Percentiles rank a stretch among this genome's conserved stretches.
Evolutionary conservation across 2,329 filamentous ascomycete species (phyloP).

Genomic region (Cercospora brassicicola): DNA sequence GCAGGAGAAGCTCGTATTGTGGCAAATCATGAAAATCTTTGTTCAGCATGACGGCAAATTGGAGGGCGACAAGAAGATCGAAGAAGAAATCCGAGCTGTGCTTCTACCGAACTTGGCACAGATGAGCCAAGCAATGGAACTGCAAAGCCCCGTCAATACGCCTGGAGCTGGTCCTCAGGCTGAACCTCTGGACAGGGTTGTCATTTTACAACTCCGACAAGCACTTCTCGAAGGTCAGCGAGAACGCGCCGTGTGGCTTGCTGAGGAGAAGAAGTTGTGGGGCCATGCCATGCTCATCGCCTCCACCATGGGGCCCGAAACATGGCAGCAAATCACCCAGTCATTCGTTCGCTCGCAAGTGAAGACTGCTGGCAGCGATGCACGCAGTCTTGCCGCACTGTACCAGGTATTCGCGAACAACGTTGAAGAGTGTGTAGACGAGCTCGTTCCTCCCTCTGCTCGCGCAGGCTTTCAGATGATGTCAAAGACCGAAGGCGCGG

Average conservation of each 20-base stretch:
- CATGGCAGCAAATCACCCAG: slow-evolving; percentile 91
- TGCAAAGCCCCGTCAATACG: slow-evolving; percentile 33
- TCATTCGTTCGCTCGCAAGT: slow-evolving; percentile 96
- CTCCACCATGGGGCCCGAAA: slow-evolving; percentile 67
- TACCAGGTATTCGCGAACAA: slow-evolving; percentile 96
- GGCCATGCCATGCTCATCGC: slow-evolving; percentile 93
- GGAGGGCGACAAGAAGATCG: slow-evolving; percentile 69
- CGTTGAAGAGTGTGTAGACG: slow-evolving; percentile 89
- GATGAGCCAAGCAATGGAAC: slow-evolving; percentile 39
- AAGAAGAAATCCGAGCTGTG: slow-evolving; percentile 72
- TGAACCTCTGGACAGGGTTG: slow-evolving; percentile 68
- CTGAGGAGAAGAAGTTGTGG: slow-evolving; percentile 91
- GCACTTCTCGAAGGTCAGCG: slow-evolving; percentile 77
- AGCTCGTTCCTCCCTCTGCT: slow-evolving; percentile 89
- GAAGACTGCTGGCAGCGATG: slow-evolving; percentile 73
- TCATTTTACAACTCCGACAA: slow-evolving; percentile 70
- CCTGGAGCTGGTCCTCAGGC: slow-evolving; percentile 40
- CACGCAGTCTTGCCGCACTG: slow-evolving; percentile 83
- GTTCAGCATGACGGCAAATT: slow-evolving; percentile 83
- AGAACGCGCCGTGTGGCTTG: slow-evolving; percentile 89
- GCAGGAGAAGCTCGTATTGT: slow-evolving; percentile 78
- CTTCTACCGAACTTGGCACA: slow-evolving; percentile 61
- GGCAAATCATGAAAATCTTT: slow-evolving; percentile 79
- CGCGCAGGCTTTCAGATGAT: slow-evolving; percentile 89
- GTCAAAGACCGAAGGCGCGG: slow-evolving; percentile 64